These are phyloP conservation scores for Gaertneriomyces semiglobifer DNA, from an alignment of 192 early-diverging fungal genomes.

Conservation along the genomic window DNA sequence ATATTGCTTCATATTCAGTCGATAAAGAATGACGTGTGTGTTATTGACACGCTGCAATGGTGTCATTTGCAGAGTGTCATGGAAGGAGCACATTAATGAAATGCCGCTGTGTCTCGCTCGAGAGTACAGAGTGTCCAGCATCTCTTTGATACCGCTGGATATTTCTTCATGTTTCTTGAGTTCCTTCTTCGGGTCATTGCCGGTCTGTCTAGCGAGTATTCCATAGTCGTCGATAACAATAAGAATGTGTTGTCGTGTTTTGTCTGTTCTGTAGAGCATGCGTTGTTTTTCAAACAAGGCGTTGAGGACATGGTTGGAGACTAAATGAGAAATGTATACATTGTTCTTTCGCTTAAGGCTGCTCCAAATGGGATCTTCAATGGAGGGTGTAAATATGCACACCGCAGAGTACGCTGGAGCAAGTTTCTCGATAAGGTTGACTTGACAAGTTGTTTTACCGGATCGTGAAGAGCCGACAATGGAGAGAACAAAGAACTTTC, in stretches of 20 bases:
- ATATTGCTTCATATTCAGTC: conserved; percentile 9
- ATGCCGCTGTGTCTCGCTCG: background rate
- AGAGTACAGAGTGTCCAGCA: background rate
- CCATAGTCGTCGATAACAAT: conserved; percentile 6
- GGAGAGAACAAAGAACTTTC: background rate
- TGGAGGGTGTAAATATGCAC: background rate
- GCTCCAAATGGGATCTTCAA: background rate
- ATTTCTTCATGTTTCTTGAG: background rate
- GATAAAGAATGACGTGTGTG: background rate
- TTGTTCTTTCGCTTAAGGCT: background rate
- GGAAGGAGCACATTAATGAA: background rate
- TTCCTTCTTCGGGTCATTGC: background rate
- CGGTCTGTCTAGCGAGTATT: background rate
- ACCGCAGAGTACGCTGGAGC: background rate
- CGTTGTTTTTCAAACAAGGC: conserved; percentile 2
- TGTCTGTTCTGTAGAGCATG: background rate
- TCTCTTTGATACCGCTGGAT: conserved; percentile 1
- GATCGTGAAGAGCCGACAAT: conserved; percentile 9
- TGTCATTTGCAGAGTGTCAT: conserved; percentile 5
- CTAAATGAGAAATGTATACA: background rate
- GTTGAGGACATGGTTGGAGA: background rate
- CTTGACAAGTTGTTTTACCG: conserved; percentile 4
- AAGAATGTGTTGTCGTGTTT: background rate
- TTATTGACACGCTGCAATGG: conserved; percentile 1
- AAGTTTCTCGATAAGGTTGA: conserved; percentile 2